Percentiles rank a stretch among this genome's conserved stretches.
phyloP scores from a whole-genome alignment of 148 eudicot species.

The Fagopyrum homotropicum region DNA sequence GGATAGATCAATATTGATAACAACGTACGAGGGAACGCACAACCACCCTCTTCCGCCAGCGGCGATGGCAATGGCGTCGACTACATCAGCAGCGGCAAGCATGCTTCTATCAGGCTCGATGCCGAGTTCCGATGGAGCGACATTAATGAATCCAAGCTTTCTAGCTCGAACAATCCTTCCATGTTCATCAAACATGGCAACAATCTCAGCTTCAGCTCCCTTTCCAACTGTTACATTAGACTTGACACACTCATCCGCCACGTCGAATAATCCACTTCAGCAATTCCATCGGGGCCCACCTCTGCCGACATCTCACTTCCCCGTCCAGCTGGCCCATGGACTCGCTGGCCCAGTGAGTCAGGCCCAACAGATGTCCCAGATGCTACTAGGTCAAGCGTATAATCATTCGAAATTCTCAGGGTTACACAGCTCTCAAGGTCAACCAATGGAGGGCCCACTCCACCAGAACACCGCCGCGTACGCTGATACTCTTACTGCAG shows the following conservation, averaged over 20 bases:
- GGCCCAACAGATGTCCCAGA: conserved; percentile 23
- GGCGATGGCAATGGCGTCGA: conserved; percentile 83
- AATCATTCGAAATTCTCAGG: conserved; percentile 15
- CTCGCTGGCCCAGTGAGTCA: conserved; percentile 14
- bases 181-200: conserved; percentile 68
- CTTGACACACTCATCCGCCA: conserved; percentile 40
- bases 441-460: neutral
- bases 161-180: conserved; percentile 75
- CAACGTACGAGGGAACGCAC: conserved; percentile 86
- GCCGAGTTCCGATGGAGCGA: conserved; percentile 53
- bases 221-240: conserved; percentile 87
- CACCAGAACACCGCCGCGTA: neutral
- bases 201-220: conserved; percentile 92
- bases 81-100: conserved; percentile 80
- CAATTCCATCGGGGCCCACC: conserved; percentile 19
- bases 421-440: neutral
- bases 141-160: conserved; percentile 61
- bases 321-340: conserved; percentile 25
- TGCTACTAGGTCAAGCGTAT: conserved; percentile 15
- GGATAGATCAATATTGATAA: conserved; percentile 62
- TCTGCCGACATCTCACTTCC: conserved; percentile 37
- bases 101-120: conserved; percentile 91
- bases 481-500: conserved; percentile 8
- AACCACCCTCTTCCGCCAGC: conserved; percentile 91
- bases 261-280: conserved; percentile 21